These are phyloP conservation scores for Triangularia verruculosa DNA, from an alignment of 2,329 filamentous ascomycete genomes.

Conservation along the genomic window DNA sequence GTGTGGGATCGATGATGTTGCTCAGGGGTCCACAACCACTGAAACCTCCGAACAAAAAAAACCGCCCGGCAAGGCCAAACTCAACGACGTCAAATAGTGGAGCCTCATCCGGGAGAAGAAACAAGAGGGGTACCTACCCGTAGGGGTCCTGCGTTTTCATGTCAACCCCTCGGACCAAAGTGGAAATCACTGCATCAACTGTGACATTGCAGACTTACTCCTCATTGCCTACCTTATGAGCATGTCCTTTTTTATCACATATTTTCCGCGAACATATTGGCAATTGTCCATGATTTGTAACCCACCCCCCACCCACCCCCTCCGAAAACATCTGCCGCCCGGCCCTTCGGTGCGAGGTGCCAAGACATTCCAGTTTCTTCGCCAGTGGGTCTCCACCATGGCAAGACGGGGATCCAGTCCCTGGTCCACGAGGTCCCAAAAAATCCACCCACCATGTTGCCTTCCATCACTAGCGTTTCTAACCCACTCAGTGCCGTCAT, in stretches of 20 bases:
- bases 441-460: background rate
- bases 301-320: background rate
- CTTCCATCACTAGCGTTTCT: background rate
- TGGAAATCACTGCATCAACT: too few relatives aligned
- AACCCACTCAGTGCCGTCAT: background rate
- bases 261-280: too few relatives aligned
- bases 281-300: background rate
- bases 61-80: background rate
- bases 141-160: background rate
- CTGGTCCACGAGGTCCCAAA: background rate
- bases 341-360: slow-evolving; percentile 1
- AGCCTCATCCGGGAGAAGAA: background rate
- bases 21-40: background rate
- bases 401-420: too few relatives aligned
- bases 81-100: background rate
- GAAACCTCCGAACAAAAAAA: background rate
- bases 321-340: background rate
- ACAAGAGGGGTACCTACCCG: background rate
- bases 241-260: too few relatives aligned
- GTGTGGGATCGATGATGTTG: background rate
- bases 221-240: too few relatives aligned
- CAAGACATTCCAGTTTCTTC: slow-evolving; percentile 22
- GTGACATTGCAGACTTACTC: too few relatives aligned
- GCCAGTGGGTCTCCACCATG: background rate
- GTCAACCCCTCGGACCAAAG: background rate